Base-by-base conservation (phyloP, 1,284 basidiomycete species). In the Cryptococcus wingfieldii region DNA sequence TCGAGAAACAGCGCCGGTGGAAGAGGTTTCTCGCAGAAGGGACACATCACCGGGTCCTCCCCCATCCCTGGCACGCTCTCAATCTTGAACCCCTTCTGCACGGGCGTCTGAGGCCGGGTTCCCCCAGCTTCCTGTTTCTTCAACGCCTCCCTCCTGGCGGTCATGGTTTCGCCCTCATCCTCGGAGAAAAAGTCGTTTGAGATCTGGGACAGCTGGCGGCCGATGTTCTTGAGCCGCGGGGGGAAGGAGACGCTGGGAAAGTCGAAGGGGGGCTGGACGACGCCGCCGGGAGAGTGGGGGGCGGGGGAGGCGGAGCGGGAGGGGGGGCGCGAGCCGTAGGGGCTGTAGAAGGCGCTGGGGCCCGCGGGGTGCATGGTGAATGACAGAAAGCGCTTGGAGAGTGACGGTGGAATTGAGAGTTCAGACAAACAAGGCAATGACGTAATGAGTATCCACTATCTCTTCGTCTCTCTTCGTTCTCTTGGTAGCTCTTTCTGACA, bases 41-140 rank as follows among this genome's bases (percentile, higher is more conserved):
- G 72, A 53, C 72, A 75, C 58, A 68, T 64, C 55, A 72, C 62
- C 18, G 70, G 65, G 38, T 67, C 66, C 31, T 68, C 69, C 16
- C 66, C 64, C 67, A 69, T 67, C 1, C 66, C 64, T 9, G 65
- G 64, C 2, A 68, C 62, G 25, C 62, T 58, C 25, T 44, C 50
- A 7, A 25, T 10, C 16, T 38, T 9, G 34, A 37, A 10, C 49
- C 39, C 38, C 23, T 38, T 25, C 18, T 45, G 27, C 41, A 25
- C 19, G 7, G 34, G 2, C n/a, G 27, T 38, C 31, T 49, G n/a
- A 5, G 31, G 31, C 31, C 27, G 12, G n/a, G 23, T 38, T 27
- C 28, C 38, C 19, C 50, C 51, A 19, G 27, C 51, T 31, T 23
- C 34, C 46, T 25, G 43, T 25, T 27, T 58, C 56, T 23, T 56